Conservation (phyloP, 345 rosid genomes). For the Pugionium dolabratum region DNA sequence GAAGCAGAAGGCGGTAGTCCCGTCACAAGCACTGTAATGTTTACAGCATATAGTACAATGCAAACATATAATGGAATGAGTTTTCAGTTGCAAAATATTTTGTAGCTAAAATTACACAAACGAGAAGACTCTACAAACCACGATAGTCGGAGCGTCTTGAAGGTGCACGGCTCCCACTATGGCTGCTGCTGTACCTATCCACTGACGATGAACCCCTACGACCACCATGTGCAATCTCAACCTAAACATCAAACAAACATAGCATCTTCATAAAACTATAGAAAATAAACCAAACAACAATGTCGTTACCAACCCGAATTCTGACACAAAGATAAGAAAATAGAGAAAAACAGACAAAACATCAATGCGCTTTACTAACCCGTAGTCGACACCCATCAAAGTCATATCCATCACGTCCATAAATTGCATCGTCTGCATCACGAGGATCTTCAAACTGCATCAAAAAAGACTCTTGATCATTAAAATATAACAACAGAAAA, state of each 20-base stretch:
- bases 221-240: slow-evolving; percentile 91
- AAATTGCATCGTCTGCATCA: slow-evolving; percentile 94
- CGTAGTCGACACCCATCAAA: slow-evolving; percentile 82
- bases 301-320: not conserved
- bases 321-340: not conserved
- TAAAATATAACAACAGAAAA: not conserved
- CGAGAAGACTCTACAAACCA: slow-evolving; percentile 50
- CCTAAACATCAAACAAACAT: slow-evolving; percentile 45
- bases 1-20: slow-evolving; percentile 97
- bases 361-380: slow-evolving; percentile 48
- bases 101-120: not conserved
- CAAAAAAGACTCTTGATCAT: not conserved
- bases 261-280: not conserved
- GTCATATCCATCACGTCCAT: slow-evolving; percentile 85
- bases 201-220: slow-evolving; percentile 72
- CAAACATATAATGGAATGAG: not conserved
- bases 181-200: slow-evolving; percentile 70
- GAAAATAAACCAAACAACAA: not conserved
- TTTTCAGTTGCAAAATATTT: not conserved
- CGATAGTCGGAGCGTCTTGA: slow-evolving; percentile 87
- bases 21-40: slow-evolving; percentile 68
- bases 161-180: slow-evolving; percentile 72
- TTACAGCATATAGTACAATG: not conserved
- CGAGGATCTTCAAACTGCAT: slow-evolving; percentile 86
- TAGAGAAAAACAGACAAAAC: not conserved